Conservation (phyloP, 1,139 yeast genomes). For the Nakaseomyces nivariensis region DNA sequence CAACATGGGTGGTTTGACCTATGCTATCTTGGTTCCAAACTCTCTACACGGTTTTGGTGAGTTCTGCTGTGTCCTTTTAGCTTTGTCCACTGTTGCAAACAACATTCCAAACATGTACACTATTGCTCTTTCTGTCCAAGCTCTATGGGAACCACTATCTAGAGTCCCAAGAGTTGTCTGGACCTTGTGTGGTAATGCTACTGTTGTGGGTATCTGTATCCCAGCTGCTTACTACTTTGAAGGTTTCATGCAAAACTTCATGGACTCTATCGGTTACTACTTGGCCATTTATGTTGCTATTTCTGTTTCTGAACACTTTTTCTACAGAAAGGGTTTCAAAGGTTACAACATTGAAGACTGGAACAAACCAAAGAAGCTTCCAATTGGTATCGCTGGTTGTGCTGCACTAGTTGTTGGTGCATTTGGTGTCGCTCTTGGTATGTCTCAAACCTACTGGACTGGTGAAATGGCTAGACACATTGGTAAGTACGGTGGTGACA, state of each 20-base stretch:
- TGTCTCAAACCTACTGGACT: slow-evolving; percentile 76
- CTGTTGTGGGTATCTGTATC: slow-evolving; percentile 72
- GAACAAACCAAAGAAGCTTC: slow-evolving; percentile 46
- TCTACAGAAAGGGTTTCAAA: slow-evolving; percentile 53
- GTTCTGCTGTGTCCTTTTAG: slow-evolving; percentile 73
- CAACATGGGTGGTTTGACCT: slow-evolving; percentile 71
- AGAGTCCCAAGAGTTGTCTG: slow-evolving; percentile 71
- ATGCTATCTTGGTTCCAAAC: slow-evolving; percentile 61
- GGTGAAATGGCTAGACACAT: slow-evolving; percentile 57
- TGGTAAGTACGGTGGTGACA: slow-evolving; percentile 69
- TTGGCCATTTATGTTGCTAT: slow-evolving; percentile 74
- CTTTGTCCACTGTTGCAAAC: slow-evolving; percentile 77
- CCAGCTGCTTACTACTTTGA: slow-evolving; percentile 74
- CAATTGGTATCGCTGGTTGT: slow-evolving; percentile 67
- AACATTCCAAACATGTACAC: slow-evolving; percentile 91
- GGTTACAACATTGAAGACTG: slow-evolving; percentile 57
- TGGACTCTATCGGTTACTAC: slow-evolving; percentile 86
- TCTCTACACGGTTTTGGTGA: slow-evolving; percentile 85
- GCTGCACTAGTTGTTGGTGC: slow-evolving; percentile 73
- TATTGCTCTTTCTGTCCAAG: slow-evolving; percentile 72
- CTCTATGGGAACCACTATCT: slow-evolving; percentile 61
- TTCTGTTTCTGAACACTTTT: slow-evolving; percentile 63
- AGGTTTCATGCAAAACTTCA: slow-evolving; percentile 66
- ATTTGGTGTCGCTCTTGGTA: slow-evolving; percentile 77
- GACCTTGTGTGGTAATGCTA: slow-evolving; percentile 66